Base-by-base conservation (phyloP, 306 rosid genomes). In the Corylus heterophylla region DNA sequence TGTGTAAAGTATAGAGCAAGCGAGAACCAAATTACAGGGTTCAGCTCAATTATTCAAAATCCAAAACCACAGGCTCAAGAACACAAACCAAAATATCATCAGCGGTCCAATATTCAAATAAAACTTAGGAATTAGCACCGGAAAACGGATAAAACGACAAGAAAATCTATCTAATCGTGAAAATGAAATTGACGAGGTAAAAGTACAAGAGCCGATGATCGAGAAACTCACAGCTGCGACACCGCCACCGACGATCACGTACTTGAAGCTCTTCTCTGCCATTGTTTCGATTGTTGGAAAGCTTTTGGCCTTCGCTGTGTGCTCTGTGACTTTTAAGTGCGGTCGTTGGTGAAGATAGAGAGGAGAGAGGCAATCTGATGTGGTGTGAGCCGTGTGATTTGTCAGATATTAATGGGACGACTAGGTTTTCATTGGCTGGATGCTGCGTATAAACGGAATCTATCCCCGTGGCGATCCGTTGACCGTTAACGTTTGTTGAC, bases 161-260 rank as follows among this genome's bases (percentile, higher is more conserved):
- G 67, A 3, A 11, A 62, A 29, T 2, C 8, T 12, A 63, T 27
- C 66, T 59, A 37, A 4, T 59, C 9, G 42, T 12, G 22, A 69
- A 58, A 49, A 9, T 10, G 37, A 18, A 25, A 51, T 0, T 22
- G 1, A 17, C 35, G 17, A 2, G 9, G 5, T 14, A n/a, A 2
- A n/a, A 48, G 48, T 11, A 50, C 1, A 16, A 75, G 68, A 64
- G 71, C 2, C 42, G 50, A 69, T 51, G 74, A 76, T n/a, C 39
- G 48, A 37, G 56, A 75, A 79, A 84, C 98, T 89, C 82, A 95
- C 98, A n/a, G 97, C 97, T 3, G 98, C 39, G 48, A 95, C 98
- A 55, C 98, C 98, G 77, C 98, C 98, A 0, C 98, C 98, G 72
- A 90, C 79, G 85, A 95, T 89, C 72, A 90, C 87, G 79, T 91